Evolutionary conservation across 1,284 basidiomycete species (phyloP).

Genomic region (Earliella scabrosa): DNA sequence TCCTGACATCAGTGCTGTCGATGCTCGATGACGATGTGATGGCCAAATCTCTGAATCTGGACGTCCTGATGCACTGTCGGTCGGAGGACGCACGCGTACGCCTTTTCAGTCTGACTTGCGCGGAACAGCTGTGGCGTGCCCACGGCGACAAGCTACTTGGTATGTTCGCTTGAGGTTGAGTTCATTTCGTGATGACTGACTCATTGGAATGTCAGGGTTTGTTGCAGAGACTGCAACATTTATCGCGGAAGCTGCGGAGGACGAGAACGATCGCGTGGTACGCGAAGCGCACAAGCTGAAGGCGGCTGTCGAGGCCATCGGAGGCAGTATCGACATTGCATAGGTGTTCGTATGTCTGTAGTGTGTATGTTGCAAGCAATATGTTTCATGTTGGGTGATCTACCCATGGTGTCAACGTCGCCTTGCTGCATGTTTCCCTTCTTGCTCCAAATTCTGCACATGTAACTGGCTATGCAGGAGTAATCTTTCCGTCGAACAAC

Average conservation of each 20-base stretch:
- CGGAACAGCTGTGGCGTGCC: conserved; percentile 78
- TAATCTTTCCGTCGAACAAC: too few relatives aligned
- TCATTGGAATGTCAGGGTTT: conserved; percentile 50
- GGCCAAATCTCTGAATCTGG: conserved; percentile 82
- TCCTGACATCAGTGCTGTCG: conserved; percentile 59
- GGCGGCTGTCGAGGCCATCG: conserved; percentile 67
- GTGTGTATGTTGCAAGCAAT: too few relatives aligned
- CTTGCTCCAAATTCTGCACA: too few relatives aligned
- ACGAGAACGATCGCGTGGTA: conserved; percentile 80
- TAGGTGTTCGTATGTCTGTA: background rate
- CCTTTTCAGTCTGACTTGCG: conserved; percentile 71
- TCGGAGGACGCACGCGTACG: conserved; percentile 74
- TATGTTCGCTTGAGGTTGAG: conserved; percentile 39
- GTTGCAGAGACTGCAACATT: conserved; percentile 82
- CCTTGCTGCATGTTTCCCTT: too few relatives aligned
- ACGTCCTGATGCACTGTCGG: conserved; percentile 87
- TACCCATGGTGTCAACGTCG: too few relatives aligned
- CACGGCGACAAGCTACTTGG: conserved; percentile 77
- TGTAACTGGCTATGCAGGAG: too few relatives aligned
- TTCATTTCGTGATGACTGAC: background rate
- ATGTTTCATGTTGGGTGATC: too few relatives aligned
- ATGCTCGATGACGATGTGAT: conserved; percentile 62
- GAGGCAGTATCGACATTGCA: conserved; percentile 57
- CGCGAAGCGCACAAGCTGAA: conserved; percentile 67
- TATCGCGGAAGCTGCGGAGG: conserved; percentile 81